These are phyloP conservation scores for Apophysomyces elegans DNA, from an alignment of 371 early-diverging fungal species.

Conservation along the genomic window DNA sequence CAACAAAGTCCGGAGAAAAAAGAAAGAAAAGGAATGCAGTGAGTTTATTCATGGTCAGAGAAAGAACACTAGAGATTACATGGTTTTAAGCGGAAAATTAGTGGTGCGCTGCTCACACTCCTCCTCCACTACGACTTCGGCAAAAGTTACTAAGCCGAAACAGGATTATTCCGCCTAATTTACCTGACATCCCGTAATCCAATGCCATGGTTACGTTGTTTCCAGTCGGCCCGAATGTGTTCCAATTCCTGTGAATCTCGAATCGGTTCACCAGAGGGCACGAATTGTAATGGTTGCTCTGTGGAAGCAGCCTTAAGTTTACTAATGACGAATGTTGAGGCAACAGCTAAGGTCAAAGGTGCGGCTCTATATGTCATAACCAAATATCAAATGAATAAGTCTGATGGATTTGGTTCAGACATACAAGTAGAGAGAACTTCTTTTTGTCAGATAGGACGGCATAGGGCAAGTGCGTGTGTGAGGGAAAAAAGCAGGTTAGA, in stretches of 20 bases:
- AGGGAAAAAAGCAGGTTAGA: no score
- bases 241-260: constrained; percentile 10
- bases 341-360: constrained; percentile 6
- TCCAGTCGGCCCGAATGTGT: constrained; percentile 9
- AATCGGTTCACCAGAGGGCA: constrained; percentile 6
- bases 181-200: constrained; percentile 17
- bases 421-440: no score
- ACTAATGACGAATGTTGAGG: not conserved
- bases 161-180: not conserved
- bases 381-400: not conserved
- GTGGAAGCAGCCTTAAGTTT: not conserved
- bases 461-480: no score
- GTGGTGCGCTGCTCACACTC: constrained; percentile 6
- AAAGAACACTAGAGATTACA: no score
- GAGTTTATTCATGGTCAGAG: no score
- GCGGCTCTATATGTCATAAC: not conserved
- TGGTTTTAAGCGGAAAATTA: no score
- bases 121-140: constrained; percentile 14
- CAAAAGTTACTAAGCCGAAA: not conserved
- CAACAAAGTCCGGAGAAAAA: no score
- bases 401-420: no score
- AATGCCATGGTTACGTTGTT: constrained; percentile 11
- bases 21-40: no score
- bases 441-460: no score
- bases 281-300: not conserved